These are phyloP conservation scores for Cercospora janseana DNA, from an alignment of 2,329 filamentous ascomycete genomes.

Conservation along the genomic window DNA sequence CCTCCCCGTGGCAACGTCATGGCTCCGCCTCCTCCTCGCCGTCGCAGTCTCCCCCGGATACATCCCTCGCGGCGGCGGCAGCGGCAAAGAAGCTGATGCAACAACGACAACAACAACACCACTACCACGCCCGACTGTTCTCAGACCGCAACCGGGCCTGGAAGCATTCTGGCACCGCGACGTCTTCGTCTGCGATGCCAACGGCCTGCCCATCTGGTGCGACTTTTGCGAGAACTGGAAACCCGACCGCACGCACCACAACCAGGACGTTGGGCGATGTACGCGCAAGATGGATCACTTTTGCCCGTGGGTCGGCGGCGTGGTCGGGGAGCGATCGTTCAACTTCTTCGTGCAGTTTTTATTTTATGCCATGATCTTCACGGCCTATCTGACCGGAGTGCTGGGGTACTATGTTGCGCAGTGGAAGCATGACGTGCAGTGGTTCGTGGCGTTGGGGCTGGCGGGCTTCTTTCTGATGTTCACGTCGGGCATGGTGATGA, in stretches of 20 bases:
- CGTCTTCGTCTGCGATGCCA: constrained; percentile 76
- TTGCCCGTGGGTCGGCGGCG: constrained; percentile 93
- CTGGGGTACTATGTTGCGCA: constrained; percentile 63
- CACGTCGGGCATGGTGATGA: constrained; percentile 70
- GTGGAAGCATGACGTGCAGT: constrained; percentile 52
- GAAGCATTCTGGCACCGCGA: constrained; percentile 79
- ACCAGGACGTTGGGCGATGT: constrained; percentile 75
- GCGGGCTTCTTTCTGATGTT: constrained; percentile 77
- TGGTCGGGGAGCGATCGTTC: constrained; percentile 74
- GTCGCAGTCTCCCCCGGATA: constrained; percentile 72
- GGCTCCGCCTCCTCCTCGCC: constrained; percentile 67
- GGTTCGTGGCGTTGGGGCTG: constrained; percentile 65
- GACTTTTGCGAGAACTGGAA: constrained; percentile 82
- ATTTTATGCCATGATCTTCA: constrained; percentile 68
- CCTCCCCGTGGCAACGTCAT: constrained; percentile 63
- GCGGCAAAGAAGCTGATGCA: too few relatives aligned
- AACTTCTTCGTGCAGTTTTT: constrained; percentile 93
- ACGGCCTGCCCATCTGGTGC: constrained; percentile 86
- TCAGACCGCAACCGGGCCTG: constrained; percentile 60
- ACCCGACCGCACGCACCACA: constrained; percentile 83
- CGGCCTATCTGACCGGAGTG: constrained; percentile 61
- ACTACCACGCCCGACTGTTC: constrained; percentile 24
- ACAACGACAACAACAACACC: too few relatives aligned
- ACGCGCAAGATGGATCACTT: constrained; percentile 92
- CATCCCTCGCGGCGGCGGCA: constrained; percentile 59